These are phyloP conservation scores for Monosporascus sp. DNA, from an alignment of 2,329 filamentous ascomycete species.

Conservation along the genomic window DNA sequence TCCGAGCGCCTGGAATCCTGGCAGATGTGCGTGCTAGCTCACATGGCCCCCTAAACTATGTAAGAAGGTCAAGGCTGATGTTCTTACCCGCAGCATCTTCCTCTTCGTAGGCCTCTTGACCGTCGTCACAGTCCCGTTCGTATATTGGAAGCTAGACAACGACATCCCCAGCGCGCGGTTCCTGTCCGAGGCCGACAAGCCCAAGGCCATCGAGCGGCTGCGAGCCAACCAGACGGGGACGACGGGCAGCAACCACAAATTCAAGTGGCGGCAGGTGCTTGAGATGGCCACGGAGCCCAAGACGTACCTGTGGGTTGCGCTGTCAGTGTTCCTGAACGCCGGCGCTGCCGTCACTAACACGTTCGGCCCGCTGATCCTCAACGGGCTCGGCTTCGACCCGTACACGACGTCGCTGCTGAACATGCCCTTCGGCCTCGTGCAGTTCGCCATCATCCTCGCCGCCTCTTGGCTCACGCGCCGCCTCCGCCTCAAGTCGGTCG, in stretches of 20 bases:
- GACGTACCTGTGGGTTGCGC: conserved; percentile 55
- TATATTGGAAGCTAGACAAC: conserved; percentile 57
- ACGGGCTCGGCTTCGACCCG: conserved; percentile 55
- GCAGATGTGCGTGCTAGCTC: conserved; percentile 30
- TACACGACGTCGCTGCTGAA: conserved; percentile 56
- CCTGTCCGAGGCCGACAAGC: conserved; percentile 59
- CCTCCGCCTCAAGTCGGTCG: conserved; percentile 50
- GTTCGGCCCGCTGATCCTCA: conserved; percentile 60
- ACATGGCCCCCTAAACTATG: neutral
- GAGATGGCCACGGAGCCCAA: conserved; percentile 44
- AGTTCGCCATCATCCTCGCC: conserved; percentile 53
- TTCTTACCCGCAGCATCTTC: conserved; percentile 41
- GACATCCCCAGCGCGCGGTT: conserved; percentile 51
- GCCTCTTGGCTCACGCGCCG: conserved; percentile 54
- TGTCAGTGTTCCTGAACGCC: conserved; percentile 60
- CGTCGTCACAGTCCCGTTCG: conserved; percentile 49
- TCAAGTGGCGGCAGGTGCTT: conserved; percentile 59
- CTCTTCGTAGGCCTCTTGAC: conserved; percentile 59
- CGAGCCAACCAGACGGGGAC: conserved; percentile 69
- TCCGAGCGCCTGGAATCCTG: conserved; percentile 33
- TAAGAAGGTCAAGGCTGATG: neutral
- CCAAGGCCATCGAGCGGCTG: conserved; percentile 64
- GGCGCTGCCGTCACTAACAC: conserved; percentile 58
- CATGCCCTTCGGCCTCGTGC: conserved; percentile 61
- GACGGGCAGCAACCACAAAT: conserved; percentile 54